Evolutionary conservation across 2,329 filamentous ascomycete species (phyloP), one percentile per base, ranked within the genome.

Genomic region (Epichloe sylvatica): DNA sequence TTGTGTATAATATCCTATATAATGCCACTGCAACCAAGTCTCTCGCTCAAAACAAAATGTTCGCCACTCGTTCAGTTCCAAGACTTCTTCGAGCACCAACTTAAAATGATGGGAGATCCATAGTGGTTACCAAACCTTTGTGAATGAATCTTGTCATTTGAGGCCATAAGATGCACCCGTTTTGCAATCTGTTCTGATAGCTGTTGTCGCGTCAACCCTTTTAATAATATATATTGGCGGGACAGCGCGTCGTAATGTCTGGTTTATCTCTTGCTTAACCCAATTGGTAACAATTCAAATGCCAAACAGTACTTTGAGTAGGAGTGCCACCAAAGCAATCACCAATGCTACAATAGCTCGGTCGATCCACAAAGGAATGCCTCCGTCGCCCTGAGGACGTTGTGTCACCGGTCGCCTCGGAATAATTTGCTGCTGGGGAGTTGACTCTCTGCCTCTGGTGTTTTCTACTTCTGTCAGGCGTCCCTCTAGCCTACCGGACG

Each of bases 351-450:
- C 78, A 55, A 95, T 95, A 37, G 83, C 77, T 54, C 86, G 79
- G 64, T 95, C 90, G 17, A 95, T 73, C 84, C 87, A 94, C 12
- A 80, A 68, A 2, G 82, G 77, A 15, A 86, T 76, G 2, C 71
- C 77, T 30, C 77, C 73, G 15, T 62, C 56, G 40, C 25, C 34
- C 37, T 50, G 46, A 51, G 45, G 21, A 45, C 51, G 7, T 50
- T 51, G 50, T 51, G 48, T 54, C 53, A 39, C 51, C 53, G 25
- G 55, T 51, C 40, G 55, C 23, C 35, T 50, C 21, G 11, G 48
- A 36, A 8, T 40, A n/a, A 44, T 19, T 34, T 50, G 50, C 38
- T 34, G 47, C 49, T 37, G 39, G 30, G 23, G 13, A 17, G 34
- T 17, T 12, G 17, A 37, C 15, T 30, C 21, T 30, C 15, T 21